phyloP scores from a whole-genome alignment of 2,329 filamentous ascomycete genomes.

The Talaromyces islandicus region DNA sequence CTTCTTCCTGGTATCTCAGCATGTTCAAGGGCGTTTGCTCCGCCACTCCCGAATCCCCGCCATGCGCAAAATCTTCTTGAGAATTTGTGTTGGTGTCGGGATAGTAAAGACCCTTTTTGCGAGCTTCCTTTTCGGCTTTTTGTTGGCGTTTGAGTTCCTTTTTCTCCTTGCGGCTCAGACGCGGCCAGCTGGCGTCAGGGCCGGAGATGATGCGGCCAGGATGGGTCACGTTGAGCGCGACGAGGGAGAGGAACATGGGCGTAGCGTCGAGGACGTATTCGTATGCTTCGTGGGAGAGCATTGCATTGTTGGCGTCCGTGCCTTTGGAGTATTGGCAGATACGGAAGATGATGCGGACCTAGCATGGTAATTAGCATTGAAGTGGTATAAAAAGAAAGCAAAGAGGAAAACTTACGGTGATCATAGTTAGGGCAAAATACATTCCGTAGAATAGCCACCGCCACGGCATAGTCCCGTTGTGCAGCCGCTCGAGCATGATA shows the following conservation, averaged over 20 bases:
- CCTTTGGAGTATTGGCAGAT: conserved; percentile 52
- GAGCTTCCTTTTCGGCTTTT: conserved; percentile 24
- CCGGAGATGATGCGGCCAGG: conserved; percentile 44
- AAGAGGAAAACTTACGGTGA: conserved; percentile 27
- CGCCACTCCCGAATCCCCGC: neutral
- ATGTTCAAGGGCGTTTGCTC: neutral
- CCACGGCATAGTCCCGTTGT: conserved; percentile 12
- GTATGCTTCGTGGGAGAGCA: conserved; percentile 58
- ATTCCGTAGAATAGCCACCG: conserved; percentile 31
- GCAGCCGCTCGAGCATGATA: conserved; percentile 18
- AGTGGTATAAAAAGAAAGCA: neutral
- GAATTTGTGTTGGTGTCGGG: neutral
- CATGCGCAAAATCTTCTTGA: neutral
- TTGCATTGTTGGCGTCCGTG: conserved; percentile 53
- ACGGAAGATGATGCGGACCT: conserved; percentile 56
- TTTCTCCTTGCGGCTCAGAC: conserved; percentile 38
- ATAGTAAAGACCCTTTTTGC: neutral
- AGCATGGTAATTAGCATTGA: neutral
- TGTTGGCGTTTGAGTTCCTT: conserved; percentile 35
- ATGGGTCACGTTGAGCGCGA: conserved; percentile 41
- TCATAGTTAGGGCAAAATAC: conserved; percentile 37
- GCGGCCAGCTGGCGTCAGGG: conserved; percentile 41
- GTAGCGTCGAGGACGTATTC: conserved; percentile 48
- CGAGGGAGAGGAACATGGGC: conserved; percentile 48
- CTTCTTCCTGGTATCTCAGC: neutral